These are phyloP conservation scores for Porcisia hertigi DNA, from an alignment of 208 protist genomes.

Conservation along the genomic window DNA sequence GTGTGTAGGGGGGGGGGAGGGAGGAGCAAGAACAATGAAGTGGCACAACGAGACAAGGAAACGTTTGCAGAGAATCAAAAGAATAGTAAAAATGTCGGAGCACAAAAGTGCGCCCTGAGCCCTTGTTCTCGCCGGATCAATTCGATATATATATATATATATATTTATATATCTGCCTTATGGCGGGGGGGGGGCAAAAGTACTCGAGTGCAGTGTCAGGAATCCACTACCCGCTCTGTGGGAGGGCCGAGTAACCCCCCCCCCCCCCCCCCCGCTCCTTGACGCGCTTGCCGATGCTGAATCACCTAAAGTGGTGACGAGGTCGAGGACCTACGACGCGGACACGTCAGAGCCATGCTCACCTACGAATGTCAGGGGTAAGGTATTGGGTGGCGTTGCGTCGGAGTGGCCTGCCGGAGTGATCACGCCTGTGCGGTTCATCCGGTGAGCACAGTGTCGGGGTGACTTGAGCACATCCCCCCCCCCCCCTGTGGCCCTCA, in stretches of 20 bases:
- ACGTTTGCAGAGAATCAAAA: not conserved
- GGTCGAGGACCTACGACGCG: not conserved
- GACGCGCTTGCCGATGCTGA: not conserved
- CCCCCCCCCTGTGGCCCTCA: not conserved
- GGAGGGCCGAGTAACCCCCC: too few species aligned
- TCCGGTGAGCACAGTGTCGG: not conserved
- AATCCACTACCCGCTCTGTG: too few species aligned
- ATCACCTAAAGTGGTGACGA: not conserved
- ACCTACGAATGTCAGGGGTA: not conserved
- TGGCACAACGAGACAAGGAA: too few species aligned
- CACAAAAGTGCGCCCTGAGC: not conserved
- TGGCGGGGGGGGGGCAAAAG: too few species aligned
- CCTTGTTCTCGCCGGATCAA: too few species aligned
- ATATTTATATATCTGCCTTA: too few species aligned
- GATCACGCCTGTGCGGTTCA: not conserved
- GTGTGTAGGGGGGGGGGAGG: too few species aligned
- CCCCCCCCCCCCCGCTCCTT: too few species aligned
- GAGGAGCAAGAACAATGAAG: too few species aligned
- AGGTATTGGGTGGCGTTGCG: not conserved
- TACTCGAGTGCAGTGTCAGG: too few species aligned
- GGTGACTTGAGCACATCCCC: not conserved
- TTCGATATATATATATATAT: too few species aligned
- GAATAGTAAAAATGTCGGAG: not conserved
- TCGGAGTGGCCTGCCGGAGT: not conserved
- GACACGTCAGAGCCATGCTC: not conserved